Evolutionary conservation across 805 yeast genomes (phyloP).

Genomic region (Hanseniaspora clermontiae): DNA sequence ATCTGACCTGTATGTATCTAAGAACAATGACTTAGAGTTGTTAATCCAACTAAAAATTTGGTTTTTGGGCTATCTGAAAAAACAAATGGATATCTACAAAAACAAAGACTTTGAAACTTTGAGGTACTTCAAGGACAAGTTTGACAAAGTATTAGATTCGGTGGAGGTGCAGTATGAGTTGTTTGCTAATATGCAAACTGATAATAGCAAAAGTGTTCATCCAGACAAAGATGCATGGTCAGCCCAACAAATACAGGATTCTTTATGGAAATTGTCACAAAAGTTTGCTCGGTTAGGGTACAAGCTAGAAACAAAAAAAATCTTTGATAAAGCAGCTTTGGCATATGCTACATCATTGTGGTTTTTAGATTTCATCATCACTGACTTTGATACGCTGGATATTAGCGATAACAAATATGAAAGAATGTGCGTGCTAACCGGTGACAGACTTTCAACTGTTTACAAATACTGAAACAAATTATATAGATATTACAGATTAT

Average conservation of each 20-base stretch:
- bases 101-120: background rate
- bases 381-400: background rate
- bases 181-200: background rate
- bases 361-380: constrained; percentile 5
- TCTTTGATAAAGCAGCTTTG: background rate
- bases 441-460: background rate
- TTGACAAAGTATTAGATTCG: background rate
- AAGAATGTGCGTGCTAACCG: background rate
- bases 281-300: constrained; percentile 1
- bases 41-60: background rate
- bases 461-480: background rate
- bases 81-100: background rate
- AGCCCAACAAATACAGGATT: background rate
- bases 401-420: background rate
- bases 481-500: background rate
- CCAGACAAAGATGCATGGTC: background rate
- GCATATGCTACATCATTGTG: constrained; percentile 11
- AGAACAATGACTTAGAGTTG: background rate
- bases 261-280: background rate
- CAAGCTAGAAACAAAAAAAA: background rate
- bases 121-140: background rate
- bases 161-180: background rate
- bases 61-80: background rate
- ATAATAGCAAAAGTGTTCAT: background rate
- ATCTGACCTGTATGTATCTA: background rate